Conservation (phyloP, 2,329 filamentous ascomycete species). For the Talaromyces marneffei region DNA sequence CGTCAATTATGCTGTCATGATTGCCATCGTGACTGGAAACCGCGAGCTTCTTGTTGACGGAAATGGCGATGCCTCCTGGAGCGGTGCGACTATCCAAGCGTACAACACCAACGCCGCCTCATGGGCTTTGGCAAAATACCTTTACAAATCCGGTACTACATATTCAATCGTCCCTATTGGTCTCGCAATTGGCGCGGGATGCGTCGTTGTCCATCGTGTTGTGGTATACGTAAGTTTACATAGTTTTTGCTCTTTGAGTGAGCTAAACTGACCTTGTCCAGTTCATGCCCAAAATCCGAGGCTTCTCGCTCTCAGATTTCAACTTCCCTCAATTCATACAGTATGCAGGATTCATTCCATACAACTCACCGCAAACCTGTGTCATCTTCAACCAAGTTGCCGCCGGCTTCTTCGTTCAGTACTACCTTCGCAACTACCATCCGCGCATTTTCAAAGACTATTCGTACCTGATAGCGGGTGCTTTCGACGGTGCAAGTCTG, state of each 20-base stretch:
- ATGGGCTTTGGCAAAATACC: constrained; percentile 15
- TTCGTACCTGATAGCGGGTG: constrained; percentile 49
- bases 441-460: constrained; percentile 51
- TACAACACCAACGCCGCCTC: constrained; percentile 15
- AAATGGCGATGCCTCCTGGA: constrained; percentile 15
- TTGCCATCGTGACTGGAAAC: constrained; percentile 9
- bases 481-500: constrained; percentile 49
- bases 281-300: constrained; percentile 45
- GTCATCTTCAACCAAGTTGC: constrained; percentile 44
- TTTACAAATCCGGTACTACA: constrained; percentile 9
- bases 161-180: constrained; percentile 14
- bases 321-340: constrained; percentile 53
- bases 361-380: constrained; percentile 52
- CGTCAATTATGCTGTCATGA: constrained; percentile 15
- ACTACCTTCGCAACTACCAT: constrained; percentile 49
- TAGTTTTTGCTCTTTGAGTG: not conserved
- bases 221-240: constrained; percentile 5
- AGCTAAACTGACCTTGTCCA: constrained; percentile 18
- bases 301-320: constrained; percentile 40
- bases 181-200: constrained; percentile 10
- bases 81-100: constrained; percentile 10
- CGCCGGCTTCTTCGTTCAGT: constrained; percentile 47
- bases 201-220: constrained; percentile 8
- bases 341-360: constrained; percentile 51
- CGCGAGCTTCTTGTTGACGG: constrained; percentile 5